Percentiles rank a stretch among this genome's conserved stretches.
Evolutionary conservation across 345 rosid species (phyloP).

Genomic region (Mercurialis annua): DNA sequence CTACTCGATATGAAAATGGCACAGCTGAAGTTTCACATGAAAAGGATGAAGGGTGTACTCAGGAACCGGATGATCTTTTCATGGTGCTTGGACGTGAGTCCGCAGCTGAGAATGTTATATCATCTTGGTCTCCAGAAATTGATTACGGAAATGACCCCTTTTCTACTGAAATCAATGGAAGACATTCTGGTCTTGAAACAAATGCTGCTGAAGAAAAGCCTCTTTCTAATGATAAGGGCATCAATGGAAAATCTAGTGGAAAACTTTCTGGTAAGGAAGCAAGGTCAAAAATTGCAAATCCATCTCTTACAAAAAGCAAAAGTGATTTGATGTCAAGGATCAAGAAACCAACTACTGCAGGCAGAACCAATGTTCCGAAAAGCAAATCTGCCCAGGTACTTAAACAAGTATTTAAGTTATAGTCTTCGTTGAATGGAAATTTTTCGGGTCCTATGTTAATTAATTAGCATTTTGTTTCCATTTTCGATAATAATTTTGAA

Average conservation of each 20-base stretch:
- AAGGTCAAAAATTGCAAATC: constrained; percentile 47
- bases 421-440: no score
- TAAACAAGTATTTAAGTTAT: no score
- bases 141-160: constrained; percentile 54
- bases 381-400: constrained; percentile 67
- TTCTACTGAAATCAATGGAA: constrained; percentile 36
- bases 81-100: constrained; percentile 83
- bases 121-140: constrained; percentile 78
- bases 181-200: constrained; percentile 31
- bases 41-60: constrained; percentile 23
- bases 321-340: constrained; percentile 44
- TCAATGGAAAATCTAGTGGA: constrained; percentile 36
- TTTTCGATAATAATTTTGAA: no score
- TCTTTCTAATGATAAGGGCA: constrained; percentile 24
- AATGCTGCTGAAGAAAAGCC: constrained; percentile 29
- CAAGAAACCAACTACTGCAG: constrained; percentile 58
- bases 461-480: neutral
- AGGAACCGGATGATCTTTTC: constrained; percentile 90
- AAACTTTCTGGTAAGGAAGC: constrained; percentile 43
- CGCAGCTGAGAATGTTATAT: constrained; percentile 33
- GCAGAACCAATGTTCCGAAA: constrained; percentile 49
- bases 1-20: constrained; percentile 37
- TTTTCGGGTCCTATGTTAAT: no score
- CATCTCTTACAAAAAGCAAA: constrained; percentile 42
- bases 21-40: constrained; percentile 29